Evolutionary conservation across 768 basidiomycete genomes (phyloP).

Genomic region (Plicaturopsis crispa): DNA sequence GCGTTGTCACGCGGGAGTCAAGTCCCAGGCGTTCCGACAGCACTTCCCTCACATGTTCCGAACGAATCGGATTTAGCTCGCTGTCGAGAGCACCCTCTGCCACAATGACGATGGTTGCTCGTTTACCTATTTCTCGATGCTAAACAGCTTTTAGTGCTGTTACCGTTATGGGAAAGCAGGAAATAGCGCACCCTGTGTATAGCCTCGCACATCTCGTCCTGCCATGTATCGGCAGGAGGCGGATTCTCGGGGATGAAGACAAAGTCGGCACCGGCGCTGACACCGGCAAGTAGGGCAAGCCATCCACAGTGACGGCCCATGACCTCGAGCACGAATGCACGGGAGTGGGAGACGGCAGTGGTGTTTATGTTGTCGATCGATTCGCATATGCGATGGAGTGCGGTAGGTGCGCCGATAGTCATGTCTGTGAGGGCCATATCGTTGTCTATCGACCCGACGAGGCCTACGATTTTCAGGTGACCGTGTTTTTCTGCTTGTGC

Average conservation of each 20-base stretch:
- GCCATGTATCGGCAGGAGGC: conserved; percentile 75
- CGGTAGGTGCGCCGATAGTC: conserved; percentile 95
- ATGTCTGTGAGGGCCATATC: conserved; percentile 98
- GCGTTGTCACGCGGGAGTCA: conserved; percentile 92
- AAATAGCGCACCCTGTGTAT: conserved; percentile 58
- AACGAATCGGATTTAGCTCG: conserved; percentile 84
- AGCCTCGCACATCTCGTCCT: conserved; percentile 82
- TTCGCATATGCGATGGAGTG: conserved; percentile 94
- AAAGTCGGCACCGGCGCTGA: conserved; percentile 92
- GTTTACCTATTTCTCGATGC: conserved; percentile 90
- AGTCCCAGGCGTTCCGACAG: conserved; percentile 81
- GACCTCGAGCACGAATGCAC: conserved; percentile 97
- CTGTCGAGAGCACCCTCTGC: conserved; percentile 93
- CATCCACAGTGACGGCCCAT: conserved; percentile 99
- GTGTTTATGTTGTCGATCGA: conserved; percentile 98
- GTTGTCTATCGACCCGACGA: conserved; percentile 98
- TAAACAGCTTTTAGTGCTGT: conserved; percentile 19
- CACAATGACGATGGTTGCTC: conserved; percentile 97
- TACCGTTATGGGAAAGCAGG: neutral
- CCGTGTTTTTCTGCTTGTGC: conserved; percentile 64
- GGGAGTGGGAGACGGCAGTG: conserved; percentile 90
- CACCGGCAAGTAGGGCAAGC: conserved; percentile 89
- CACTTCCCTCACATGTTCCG: conserved; percentile 87
- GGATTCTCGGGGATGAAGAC: conserved; percentile 96
- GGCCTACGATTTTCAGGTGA: conserved; percentile 93